phyloP scores from a whole-genome alignment of 768 basidiomycete genomes.

The Hirschioporus abietinus region DNA sequence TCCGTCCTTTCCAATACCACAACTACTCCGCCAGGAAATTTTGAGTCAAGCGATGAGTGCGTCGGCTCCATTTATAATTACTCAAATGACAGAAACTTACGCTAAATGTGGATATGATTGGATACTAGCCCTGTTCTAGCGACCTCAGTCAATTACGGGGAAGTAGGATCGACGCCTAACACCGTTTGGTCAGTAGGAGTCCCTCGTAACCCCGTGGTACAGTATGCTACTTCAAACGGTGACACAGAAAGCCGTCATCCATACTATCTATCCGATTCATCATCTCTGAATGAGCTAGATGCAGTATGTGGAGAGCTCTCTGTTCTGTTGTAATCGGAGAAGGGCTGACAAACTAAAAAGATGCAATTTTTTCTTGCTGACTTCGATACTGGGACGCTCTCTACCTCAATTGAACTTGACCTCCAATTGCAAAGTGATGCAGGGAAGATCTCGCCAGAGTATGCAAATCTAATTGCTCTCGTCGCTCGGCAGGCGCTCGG shows the following conservation, averaged over 20 bases:
- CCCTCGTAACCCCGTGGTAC: constrained; percentile 13
- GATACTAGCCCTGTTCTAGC: constrained; percentile 13
- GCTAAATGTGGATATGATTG: no score
- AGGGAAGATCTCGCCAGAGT: constrained; percentile 10
- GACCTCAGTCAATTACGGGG: constrained; percentile 10
- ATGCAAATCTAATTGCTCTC: constrained; percentile 15
- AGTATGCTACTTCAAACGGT: constrained; percentile 4
- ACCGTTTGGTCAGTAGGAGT: constrained; percentile 15
- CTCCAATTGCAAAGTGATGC: constrained; percentile 12
- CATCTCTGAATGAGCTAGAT: not conserved
- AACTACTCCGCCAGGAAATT: no score
- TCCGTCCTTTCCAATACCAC: no score
- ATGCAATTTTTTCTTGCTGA: constrained; percentile 5
- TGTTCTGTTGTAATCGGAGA: no score
- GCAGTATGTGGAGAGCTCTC: not conserved
- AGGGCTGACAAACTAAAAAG: not conserved
- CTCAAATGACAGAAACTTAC: no score
- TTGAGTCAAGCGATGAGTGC: no score
- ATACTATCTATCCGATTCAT: constrained; percentile 14
- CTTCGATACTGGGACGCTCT: constrained; percentile 7
- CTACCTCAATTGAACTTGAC: constrained; percentile 12
- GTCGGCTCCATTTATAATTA: no score
- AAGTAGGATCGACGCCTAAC: no score
- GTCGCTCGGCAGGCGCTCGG: constrained; percentile 14
- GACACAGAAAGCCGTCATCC: constrained; percentile 10